Percentiles rank a stretch among this genome's conserved stretches.
Conservation (phyloP, 495 filamentous ascomycete genomes). For the Lophiotrema nucula region DNA sequence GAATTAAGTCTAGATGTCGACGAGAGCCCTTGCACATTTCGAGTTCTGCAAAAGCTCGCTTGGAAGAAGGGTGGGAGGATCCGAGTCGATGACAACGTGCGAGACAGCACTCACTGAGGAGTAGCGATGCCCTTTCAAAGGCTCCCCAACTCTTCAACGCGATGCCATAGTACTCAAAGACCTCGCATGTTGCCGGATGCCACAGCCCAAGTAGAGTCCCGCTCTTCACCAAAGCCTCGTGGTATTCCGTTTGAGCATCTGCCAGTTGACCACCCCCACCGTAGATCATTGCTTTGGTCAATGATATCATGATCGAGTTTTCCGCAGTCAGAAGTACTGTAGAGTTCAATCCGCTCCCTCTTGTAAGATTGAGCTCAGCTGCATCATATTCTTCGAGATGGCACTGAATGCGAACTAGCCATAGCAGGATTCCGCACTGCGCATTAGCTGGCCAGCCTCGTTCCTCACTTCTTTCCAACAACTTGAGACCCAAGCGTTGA, state of each 20-base stretch:
- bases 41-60: conserved; percentile 4
- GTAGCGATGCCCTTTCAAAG: neutral
- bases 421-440: neutral
- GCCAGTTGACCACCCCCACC: neutral
- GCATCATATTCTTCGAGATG: neutral
- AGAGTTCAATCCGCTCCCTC: neutral
- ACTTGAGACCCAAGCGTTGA: neutral
- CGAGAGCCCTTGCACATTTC: neutral
- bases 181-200: conserved; percentile 7
- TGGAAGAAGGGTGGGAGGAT: neutral
- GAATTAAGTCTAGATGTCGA: neutral
- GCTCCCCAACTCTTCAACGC: neutral
- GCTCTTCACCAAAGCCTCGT: neutral
- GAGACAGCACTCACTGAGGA: conserved; percentile 14
- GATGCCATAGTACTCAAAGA: conserved; percentile 3
- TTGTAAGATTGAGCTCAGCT: neutral
- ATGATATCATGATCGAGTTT: neutral
- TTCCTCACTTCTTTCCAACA: neutral
- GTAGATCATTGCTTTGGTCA: neutral
- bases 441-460: too few relatives aligned
- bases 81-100: conserved; percentile 6
- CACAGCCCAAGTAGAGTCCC: conserved; percentile 6
- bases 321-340: neutral
- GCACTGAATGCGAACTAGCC: neutral
- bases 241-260: neutral